phyloP scores from a whole-genome alignment of 257 asterid species.

The Capsicum pubescens region DNA sequence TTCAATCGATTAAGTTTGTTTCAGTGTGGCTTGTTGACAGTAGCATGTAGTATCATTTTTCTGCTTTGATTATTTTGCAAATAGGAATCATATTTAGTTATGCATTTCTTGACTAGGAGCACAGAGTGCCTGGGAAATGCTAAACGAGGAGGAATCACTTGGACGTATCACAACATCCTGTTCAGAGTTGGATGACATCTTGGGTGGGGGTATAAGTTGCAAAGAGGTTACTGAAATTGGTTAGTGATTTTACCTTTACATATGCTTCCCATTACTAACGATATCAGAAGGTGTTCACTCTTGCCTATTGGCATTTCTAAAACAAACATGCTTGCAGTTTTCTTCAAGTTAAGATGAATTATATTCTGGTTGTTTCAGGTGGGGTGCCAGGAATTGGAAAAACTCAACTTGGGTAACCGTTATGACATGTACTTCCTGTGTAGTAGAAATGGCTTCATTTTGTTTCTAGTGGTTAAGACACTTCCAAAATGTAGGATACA shows the following conservation, averaged over 20 bases:
- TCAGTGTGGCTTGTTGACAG: background rate
- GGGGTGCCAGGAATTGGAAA: constrained; percentile 99
- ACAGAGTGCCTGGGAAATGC: constrained; percentile 96
- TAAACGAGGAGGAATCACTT: constrained; percentile 75
- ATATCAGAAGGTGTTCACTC: constrained; percentile 5
- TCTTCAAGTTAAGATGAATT: constrained; percentile 23
- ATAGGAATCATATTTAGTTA: constrained; percentile 12
- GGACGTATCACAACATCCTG: constrained; percentile 78
- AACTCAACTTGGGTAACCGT: constrained; percentile 89
- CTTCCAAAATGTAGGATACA: constrained; percentile 67
- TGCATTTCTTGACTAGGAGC: constrained; percentile 56
- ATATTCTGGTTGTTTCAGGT: constrained; percentile 56
- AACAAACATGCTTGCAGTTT: constrained; percentile 19
- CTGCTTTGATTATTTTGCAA: constrained; percentile 8
- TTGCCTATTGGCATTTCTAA: background rate
- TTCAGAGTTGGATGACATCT: constrained; percentile 77
- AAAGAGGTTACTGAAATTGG: constrained; percentile 97
- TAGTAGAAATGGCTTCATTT: constrained; percentile 26
- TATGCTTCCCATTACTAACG: background rate
- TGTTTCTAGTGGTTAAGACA: constrained; percentile 20
- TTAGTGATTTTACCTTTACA: constrained; percentile 38
- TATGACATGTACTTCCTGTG: constrained; percentile 27
- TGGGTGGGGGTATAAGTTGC: constrained; percentile 91
- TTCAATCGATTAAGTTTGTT: background rate
- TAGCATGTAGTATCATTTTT: background rate